phyloP scores from a whole-genome alignment of 371 early-diverging fungal genomes.

The Rhizomucor miehei region DNA sequence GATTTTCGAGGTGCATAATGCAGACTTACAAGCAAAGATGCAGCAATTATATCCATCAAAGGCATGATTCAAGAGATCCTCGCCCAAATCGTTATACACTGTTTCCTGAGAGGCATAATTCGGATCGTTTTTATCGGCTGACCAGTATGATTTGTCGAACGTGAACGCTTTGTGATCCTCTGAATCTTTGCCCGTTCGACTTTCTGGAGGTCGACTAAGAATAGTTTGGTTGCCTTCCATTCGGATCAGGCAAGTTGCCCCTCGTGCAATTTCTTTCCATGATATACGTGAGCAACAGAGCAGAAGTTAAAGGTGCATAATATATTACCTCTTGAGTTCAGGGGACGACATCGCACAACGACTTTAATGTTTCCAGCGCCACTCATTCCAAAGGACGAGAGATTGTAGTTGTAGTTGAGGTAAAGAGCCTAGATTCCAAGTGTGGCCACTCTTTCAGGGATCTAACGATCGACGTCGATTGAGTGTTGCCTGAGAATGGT shows the following conservation, averaged over 20 bases:
- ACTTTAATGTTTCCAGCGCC: slow-evolving; percentile 62
- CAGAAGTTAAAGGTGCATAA: slow-evolving; percentile 65
- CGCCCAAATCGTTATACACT: slow-evolving; percentile 77
- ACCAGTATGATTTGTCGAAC: slow-evolving; percentile 87
- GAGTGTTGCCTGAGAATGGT: no score
- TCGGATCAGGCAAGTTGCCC: slow-evolving; percentile 58
- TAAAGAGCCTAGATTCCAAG: no score
- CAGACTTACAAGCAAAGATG: slow-evolving; percentile 77
- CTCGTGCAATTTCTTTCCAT: slow-evolving; percentile 65
- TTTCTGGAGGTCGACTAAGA: slow-evolving; percentile 55
- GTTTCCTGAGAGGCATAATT: slow-evolving; percentile 72
- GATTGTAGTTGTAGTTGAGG: neutral
- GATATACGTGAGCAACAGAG: no score
- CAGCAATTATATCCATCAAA: slow-evolving; percentile 87
- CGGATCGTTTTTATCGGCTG: slow-evolving; percentile 62
- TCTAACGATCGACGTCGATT: no score
- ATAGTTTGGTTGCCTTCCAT: slow-evolving; percentile 76
- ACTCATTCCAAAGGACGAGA: neutral
- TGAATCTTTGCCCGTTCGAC: slow-evolving; percentile 31
- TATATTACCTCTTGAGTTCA: slow-evolving; percentile 66
- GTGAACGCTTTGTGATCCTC: slow-evolving; percentile 65
- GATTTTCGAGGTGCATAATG: no score
- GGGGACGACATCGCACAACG: slow-evolving; percentile 75
- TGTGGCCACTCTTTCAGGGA: no score
- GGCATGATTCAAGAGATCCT: slow-evolving; percentile 81